These are phyloP conservation scores for Lasiosphaeria miniovina DNA, from an alignment of 495 filamentous ascomycete genomes.

Conservation along the genomic window DNA sequence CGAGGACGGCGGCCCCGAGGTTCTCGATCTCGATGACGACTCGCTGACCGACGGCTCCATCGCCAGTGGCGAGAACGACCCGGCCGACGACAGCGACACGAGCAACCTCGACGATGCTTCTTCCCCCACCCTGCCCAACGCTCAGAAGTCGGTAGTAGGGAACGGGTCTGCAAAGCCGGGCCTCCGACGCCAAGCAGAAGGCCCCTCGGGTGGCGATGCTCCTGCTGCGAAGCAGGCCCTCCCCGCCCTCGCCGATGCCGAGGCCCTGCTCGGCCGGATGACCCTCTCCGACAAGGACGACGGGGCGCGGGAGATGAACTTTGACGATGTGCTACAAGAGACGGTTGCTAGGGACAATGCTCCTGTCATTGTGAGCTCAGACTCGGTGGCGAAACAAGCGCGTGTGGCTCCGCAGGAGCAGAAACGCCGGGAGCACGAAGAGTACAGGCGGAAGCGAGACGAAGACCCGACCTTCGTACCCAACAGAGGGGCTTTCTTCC, in stretches of 20 bases:
- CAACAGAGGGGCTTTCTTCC: conserved; percentile 91
- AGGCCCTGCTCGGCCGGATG: conserved; percentile 84
- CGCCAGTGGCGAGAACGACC: conserved; percentile 70
- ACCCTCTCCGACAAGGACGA: conserved; percentile 58
- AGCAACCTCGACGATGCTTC: conserved; percentile 60
- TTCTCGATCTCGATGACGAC: conserved; percentile 71
- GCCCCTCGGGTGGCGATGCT: conserved; percentile 26
- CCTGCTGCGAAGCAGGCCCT: conserved; percentile 40
- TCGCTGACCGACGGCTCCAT: conserved; percentile 78
- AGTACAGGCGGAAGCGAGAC: conserved; percentile 81
- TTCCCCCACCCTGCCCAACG: conserved; percentile 46
- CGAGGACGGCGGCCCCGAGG: conserved; percentile 65
- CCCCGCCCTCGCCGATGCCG: conserved; percentile 61
- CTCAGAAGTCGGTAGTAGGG: conserved; percentile 33
- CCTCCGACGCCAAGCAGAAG: conserved; percentile 34
- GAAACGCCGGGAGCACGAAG: conserved; percentile 82
- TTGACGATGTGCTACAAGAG: conserved; percentile 54
- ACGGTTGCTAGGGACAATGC: conserved; percentile 33
- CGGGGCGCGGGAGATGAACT: conserved; percentile 59
- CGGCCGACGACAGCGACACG: conserved; percentile 76
- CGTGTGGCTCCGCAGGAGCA: conserved; percentile 59
- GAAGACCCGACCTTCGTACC: conserved; percentile 93
- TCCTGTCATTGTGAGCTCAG: conserved; percentile 47
- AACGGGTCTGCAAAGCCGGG: conserved; percentile 41
- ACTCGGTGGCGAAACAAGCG: conserved; percentile 27